Evolutionary conservation across 2,329 filamentous ascomycete species (phyloP), one percentile per base, ranked within the genome.

Genomic region (Cladosporium colombiae): DNA sequence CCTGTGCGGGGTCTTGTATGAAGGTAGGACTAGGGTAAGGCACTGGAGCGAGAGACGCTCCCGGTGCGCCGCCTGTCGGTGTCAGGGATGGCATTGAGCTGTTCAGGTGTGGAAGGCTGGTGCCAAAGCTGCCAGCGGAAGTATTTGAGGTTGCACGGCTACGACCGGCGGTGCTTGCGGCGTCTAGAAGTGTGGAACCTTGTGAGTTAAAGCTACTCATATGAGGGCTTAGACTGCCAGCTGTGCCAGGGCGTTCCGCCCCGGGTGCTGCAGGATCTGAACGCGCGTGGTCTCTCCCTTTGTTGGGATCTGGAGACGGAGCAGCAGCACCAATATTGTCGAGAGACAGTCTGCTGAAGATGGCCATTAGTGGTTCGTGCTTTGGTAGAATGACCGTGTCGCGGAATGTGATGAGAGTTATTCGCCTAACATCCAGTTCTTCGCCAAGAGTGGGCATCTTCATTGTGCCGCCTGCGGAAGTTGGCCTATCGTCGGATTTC

Each of bases 131-230:
- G 55, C 82, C 82, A 0, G 82, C 82, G 0, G 81, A 82, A 0
- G 96, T 94, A 77, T 97, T 97, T 67, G 89, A 93, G 25, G 95
- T 92, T 23, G 92, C 92, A 27, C 94, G 88, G 73, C 88, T 91
- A 70, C 94, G 88, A 59, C 83, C 85, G 55, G 70, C 70, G 14
- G 72, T 67, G 40, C 81, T 81, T 7, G 82, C 83, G 2, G 84
- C 84, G 64, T 91, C 91, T n/a, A 96, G 85, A 0, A 95, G 85
- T 0, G 90, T 94, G 3, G 91, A 92, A 67, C 87, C 87, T 67
- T 91, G 91, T 5, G 89, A 93, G 73, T 91, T 93, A 79, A 90
- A 94, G 74, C 89, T 93, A 50, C 88, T 88, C n/a, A 90, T 82
- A 2, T 87, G 87, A 0, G 90, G 90, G 71, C 93, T 91, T 1